Evolutionary conservation across 2,329 filamentous ascomycete genomes (phyloP).

Genomic region (Dactylellina haptotyla): DNA sequence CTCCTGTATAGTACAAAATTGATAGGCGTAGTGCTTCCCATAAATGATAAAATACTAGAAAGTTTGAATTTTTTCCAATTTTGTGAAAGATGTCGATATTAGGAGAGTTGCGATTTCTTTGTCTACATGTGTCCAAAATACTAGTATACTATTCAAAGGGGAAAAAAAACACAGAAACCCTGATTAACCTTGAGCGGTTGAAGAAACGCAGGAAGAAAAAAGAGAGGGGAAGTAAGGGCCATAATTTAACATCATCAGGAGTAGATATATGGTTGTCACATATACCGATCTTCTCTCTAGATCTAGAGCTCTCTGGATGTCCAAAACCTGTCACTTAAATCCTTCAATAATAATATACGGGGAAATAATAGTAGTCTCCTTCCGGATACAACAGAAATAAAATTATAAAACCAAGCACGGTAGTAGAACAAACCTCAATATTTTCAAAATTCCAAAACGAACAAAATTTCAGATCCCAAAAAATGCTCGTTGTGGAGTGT

Average conservation of each 20-base stretch:
- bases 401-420: neutral
- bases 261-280: no score
- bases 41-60: no score
- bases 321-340: no score
- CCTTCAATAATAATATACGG: no score
- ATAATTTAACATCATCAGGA: neutral
- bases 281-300: no score
- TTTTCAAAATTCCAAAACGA: neutral
- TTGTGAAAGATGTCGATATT: neutral
- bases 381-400: no score
- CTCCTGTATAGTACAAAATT: neutral
- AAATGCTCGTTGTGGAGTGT: slow-evolving; percentile 11
- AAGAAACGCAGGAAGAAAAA: no score
- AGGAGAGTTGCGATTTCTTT: slow-evolving; percentile 12
- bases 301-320: no score
- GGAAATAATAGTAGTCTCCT: no score
- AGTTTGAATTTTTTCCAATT: no score
- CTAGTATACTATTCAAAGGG: neutral
- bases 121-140: slow-evolving; percentile 23
- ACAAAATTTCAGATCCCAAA: slow-evolving; percentile 7
- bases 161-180: neutral
- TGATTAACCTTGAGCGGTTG: no score
- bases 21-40: no score
- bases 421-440: neutral
- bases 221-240: slow-evolving; percentile 1